Conservation (phyloP, 1,284 basidiomycete genomes). For the Trichosporon sp. region DNA sequence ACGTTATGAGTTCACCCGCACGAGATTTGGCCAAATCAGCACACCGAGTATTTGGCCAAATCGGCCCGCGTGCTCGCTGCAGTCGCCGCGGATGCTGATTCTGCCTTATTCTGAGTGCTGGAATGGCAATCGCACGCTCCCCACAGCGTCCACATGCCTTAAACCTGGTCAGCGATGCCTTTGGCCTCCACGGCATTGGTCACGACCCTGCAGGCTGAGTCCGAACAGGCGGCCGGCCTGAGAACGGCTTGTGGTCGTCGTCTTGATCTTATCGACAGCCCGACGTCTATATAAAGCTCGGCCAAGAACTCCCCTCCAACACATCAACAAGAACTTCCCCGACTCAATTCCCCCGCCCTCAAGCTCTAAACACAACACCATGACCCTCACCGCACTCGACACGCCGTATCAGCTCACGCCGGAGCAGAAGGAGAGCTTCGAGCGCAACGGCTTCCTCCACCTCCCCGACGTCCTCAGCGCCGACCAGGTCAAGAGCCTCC, state of each 20-base stretch:
- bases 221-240: neutral
- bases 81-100: neutral
- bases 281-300: neutral
- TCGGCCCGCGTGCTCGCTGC: constrained; percentile 1
- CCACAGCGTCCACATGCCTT: constrained; percentile 20
- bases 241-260: neutral
- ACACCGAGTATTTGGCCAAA: neutral
- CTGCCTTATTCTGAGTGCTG: constrained; percentile 18
- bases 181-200: neutral
- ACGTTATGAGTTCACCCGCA: too few species aligned
- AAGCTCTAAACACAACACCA: neutral
- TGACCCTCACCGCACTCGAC: constrained; percentile 25
- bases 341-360: constrained; percentile 1
- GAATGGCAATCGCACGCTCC: constrained; percentile 15
- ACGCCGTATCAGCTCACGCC: constrained; percentile 32
- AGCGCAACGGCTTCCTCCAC: constrained; percentile 40
- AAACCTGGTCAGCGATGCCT: constrained; percentile 3
- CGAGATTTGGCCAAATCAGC: too few species aligned
- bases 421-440: constrained; percentile 33
- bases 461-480: constrained; percentile 36
- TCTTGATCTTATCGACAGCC: neutral
- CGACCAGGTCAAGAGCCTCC: constrained; percentile 34
- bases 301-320: too few species aligned
- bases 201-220: neutral
- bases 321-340: neutral